Conservation (phyloP, 1,284 basidiomycete species). For the Prillingera fragicola region DNA sequence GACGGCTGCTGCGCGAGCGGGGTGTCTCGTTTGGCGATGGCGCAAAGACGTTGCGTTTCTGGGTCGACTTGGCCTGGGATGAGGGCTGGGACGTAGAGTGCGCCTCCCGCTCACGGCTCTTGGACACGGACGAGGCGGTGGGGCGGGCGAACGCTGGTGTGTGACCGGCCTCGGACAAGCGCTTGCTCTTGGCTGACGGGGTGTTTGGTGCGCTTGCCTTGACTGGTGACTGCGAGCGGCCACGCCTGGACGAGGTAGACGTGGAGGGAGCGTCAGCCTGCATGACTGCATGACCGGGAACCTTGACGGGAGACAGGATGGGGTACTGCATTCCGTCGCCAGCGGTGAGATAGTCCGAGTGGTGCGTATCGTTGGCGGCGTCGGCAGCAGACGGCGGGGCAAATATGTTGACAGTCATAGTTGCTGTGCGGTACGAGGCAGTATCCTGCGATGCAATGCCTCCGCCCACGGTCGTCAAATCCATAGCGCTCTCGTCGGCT, state of each 20-base stretch:
- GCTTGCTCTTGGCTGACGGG: neutral
- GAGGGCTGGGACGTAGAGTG: neutral
- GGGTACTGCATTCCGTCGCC: neutral
- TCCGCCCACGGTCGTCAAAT: slow-evolving; percentile 36
- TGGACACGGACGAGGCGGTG: slow-evolving; percentile 33
- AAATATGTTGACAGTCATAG: too few species aligned
- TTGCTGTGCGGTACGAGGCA: too few species aligned
- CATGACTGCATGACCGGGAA: too few species aligned
- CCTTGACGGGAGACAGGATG: slow-evolving; percentile 1
- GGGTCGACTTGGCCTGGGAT: slow-evolving; percentile 2
- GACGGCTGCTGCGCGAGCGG: slow-evolving; percentile 20
- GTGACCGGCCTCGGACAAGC: slow-evolving; percentile 3
- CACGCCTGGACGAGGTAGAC: neutral
- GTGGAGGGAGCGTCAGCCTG: neutral
- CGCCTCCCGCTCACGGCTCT: slow-evolving; percentile 10
- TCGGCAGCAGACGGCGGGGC: too few species aligned
- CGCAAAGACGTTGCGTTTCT: slow-evolving; percentile 41
- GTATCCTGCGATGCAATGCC: slow-evolving; percentile 32
- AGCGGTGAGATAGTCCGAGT: neutral
- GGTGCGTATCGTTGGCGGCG: neutral
- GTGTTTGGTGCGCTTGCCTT: neutral
- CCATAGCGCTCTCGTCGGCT: slow-evolving; percentile 30
- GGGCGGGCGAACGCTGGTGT: slow-evolving; percentile 40
- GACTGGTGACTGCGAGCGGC: neutral
- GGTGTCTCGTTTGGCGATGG: slow-evolving; percentile 22